phyloP scores from a whole-genome alignment of 2,329 filamentous ascomycete genomes.

The Hypoxylon sp. region DNA sequence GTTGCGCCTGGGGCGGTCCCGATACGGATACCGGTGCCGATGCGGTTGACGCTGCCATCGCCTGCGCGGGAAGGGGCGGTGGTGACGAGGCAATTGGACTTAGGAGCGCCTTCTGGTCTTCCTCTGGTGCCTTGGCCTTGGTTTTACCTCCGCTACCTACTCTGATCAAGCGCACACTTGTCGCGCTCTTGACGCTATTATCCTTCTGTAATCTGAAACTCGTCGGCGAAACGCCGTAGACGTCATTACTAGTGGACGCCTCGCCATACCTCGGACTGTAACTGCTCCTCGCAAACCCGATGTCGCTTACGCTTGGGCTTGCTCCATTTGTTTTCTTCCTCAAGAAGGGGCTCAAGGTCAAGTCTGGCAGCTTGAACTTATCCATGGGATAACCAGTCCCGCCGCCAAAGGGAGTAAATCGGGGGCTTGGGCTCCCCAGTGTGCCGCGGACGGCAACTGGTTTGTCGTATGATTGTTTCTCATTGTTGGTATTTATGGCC shows the following conservation, averaged over 20 bases:
- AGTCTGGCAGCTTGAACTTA: constrained; percentile 51
- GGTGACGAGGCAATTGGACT: constrained; percentile 32
- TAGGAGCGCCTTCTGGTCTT: constrained; percentile 33
- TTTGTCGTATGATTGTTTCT: constrained; percentile 40
- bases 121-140: constrained; percentile 34
- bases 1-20: constrained; percentile 8
- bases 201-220: constrained; percentile 52
- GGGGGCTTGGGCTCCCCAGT: constrained; percentile 41
- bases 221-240: constrained; percentile 41
- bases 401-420: constrained; percentile 50
- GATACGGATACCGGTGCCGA: constrained; percentile 15
- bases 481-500: constrained; percentile 25
- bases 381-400: constrained; percentile 48
- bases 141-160: constrained; percentile 50
- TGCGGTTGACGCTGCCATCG: constrained; percentile 4
- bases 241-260: constrained; percentile 27
- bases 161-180: constrained; percentile 52
- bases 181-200: constrained; percentile 49
- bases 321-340: constrained; percentile 45
- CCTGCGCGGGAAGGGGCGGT: constrained; percentile 20
- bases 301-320: constrained; percentile 32
- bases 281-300: constrained; percentile 48
- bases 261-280: constrained; percentile 34
- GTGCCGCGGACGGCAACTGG: constrained; percentile 49
- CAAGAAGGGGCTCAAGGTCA: constrained; percentile 45